Percentiles rank a stretch among this genome's conserved stretches.
phyloP scores from a whole-genome alignment of 2,329 filamentous ascomycete species.

The Biscogniauxia marginata region DNA sequence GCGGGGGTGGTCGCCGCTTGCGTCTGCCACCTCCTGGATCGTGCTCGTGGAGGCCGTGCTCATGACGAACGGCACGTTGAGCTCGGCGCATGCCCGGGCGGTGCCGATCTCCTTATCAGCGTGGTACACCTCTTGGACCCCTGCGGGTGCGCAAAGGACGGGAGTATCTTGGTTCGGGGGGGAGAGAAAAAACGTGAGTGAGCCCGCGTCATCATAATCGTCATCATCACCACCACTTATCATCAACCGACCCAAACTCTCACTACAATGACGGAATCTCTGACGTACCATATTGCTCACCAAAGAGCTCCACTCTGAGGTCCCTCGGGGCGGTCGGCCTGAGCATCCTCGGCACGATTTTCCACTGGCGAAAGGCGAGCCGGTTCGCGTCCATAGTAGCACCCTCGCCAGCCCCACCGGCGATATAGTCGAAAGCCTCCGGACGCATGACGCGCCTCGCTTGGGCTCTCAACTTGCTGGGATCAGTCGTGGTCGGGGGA shows the following conservation, averaged over 20 bases:
- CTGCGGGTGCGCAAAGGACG: slow-evolving; percentile 65
- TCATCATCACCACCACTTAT: background rate
- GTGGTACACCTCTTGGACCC: slow-evolving; percentile 68
- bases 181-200: slow-evolving; percentile 2
- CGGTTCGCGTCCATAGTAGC: slow-evolving; percentile 61
- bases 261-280: background rate
- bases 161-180: slow-evolving; percentile 40
- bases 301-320: slow-evolving; percentile 53
- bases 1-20: slow-evolving; percentile 54
- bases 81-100: slow-evolving; percentile 58
- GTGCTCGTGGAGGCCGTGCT: slow-evolving; percentile 62
- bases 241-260: too few relatives aligned
- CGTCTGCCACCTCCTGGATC: slow-evolving; percentile 65
- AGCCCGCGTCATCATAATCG: background rate
- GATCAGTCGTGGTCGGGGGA: slow-evolving; percentile 58
- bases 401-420: slow-evolving; percentile 60
- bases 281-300: slow-evolving; percentile 41
- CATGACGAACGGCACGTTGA: slow-evolving; percentile 64
- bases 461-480: slow-evolving; percentile 54
- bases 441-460: slow-evolving; percentile 48
- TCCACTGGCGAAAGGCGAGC: slow-evolving; percentile 48
- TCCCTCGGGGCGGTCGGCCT: slow-evolving; percentile 43
- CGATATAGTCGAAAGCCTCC: slow-evolving; percentile 58
- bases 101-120: slow-evolving; percentile 62
- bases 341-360: slow-evolving; percentile 53